Conservation (phyloP, 2,329 filamentous ascomycete species). For the Penicillium sp. region DNA sequence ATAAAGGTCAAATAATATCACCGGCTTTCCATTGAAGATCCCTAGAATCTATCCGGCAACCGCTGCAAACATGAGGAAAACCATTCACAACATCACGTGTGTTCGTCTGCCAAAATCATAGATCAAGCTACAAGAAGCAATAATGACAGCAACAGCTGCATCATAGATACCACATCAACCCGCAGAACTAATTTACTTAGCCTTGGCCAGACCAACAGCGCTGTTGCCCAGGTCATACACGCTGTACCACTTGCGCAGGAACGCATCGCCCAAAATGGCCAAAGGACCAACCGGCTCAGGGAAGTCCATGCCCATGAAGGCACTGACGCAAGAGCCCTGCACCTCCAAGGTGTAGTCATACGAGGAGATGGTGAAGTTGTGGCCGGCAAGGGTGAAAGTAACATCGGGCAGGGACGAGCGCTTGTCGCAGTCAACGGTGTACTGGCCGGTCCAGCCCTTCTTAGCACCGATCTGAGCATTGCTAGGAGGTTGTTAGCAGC, state of each 20-base stretch:
- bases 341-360: constrained; percentile 95
- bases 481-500: constrained; percentile 53
- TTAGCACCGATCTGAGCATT: constrained; percentile 95
- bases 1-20: no score
- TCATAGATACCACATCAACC: no score
- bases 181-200: constrained; percentile 65
- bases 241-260: constrained; percentile 62
- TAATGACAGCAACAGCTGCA: no score
- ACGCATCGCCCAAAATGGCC: constrained; percentile 70
- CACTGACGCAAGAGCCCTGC: constrained; percentile 89
- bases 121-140: no score
- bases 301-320: constrained; percentile 95
- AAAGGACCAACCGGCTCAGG: constrained; percentile 78
- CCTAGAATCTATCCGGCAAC: no score
- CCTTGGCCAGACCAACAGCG: constrained; percentile 78
- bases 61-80: no score
- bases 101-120: no score
- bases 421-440: constrained; percentile 81
- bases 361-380: constrained; percentile 83
- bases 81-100: no score
- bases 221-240: constrained; percentile 90
- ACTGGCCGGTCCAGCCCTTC: constrained; percentile 96
- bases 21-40: no score
- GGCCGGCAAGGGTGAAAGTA: constrained; percentile 77
- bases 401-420: constrained; percentile 78